Conservation (phyloP, 495 filamentous ascomycete species). For the Penicillium pancosmium region DNA sequence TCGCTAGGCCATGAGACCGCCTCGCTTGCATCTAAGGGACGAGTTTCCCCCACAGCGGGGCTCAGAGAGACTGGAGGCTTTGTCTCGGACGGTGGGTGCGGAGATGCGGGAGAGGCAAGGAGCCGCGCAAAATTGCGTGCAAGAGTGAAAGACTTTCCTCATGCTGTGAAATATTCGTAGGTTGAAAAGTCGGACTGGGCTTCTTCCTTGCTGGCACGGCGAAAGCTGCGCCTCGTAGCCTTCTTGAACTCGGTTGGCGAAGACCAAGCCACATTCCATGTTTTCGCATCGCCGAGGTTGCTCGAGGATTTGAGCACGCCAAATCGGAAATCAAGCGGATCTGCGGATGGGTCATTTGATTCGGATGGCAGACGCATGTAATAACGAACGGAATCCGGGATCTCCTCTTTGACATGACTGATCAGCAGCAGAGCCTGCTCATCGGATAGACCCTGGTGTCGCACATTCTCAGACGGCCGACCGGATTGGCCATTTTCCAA, state of each 20-base stretch:
- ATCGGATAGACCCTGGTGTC: constrained; percentile 50
- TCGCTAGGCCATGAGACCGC: too few species aligned
- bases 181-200: neutral
- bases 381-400: constrained; percentile 74
- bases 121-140: neutral
- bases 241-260: constrained; percentile 21
- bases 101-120: too few species aligned
- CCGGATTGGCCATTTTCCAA: constrained; percentile 60
- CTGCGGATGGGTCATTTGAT: constrained; percentile 43
- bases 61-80: too few species aligned
- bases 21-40: too few species aligned
- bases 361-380: constrained; percentile 76
- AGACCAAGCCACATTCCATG: constrained; percentile 38
- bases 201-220: neutral
- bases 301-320: constrained; percentile 29
- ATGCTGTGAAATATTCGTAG: neutral
- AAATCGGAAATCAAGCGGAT: constrained; percentile 40
- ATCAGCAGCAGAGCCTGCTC: constrained; percentile 82
- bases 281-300: constrained; percentile 20
- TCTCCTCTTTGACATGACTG: constrained; percentile 87
- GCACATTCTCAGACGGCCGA: neutral
- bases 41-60: too few species aligned
- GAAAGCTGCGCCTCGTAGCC: neutral
- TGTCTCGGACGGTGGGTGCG: too few species aligned
- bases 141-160: neutral